phyloP scores from a whole-genome alignment of 1,284 basidiomycete species.

The Rhodotorula sp. region DNA sequence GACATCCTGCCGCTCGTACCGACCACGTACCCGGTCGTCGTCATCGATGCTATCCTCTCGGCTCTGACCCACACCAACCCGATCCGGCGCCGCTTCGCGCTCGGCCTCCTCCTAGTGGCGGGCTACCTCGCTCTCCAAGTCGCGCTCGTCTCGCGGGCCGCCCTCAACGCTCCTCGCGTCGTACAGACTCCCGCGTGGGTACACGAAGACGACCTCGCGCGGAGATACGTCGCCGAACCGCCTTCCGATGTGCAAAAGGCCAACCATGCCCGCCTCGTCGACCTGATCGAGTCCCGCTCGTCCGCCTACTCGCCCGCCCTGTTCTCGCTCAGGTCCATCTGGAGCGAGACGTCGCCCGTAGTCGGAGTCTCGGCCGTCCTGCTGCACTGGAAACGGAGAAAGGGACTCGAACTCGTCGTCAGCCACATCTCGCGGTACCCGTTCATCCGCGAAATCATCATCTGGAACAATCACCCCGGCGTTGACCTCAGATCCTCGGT shows the following conservation, averaged over 20 bases:
- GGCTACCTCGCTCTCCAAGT: not conserved
- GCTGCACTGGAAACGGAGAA: slow-evolving; percentile 32
- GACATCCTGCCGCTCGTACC: slow-evolving; percentile 31
- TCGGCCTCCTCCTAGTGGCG: slow-evolving; percentile 16
- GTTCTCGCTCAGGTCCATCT: slow-evolving; percentile 17
- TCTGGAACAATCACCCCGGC: slow-evolving; percentile 44
- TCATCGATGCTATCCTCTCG: slow-evolving; percentile 23
- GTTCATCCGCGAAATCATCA: slow-evolving; percentile 43
- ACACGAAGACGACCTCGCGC: slow-evolving; percentile 14
- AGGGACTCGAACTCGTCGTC: slow-evolving; percentile 35
- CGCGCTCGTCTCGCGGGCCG: not conserved
- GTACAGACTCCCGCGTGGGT: not conserved
- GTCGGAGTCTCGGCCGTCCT: slow-evolving; percentile 35
- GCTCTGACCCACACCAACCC: slow-evolving; percentile 20
- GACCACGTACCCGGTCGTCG: slow-evolving; percentile 2
- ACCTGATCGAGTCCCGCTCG: slow-evolving; percentile 18
- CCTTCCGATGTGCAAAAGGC: slow-evolving; percentile 9
- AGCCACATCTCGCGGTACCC: slow-evolving; percentile 36
- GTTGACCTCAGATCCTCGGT: slow-evolving; percentile 12
- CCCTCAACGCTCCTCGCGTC: slow-evolving; percentile 5
- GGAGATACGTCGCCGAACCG: slow-evolving; percentile 12
- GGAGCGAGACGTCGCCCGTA: slow-evolving; percentile 8
- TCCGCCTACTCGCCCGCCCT: slow-evolving; percentile 15
- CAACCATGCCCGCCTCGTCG: slow-evolving; percentile 2
- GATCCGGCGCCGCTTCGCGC: slow-evolving; percentile 10